These are phyloP conservation scores for Candida sphagnicola DNA, from an alignment of 805 yeast species.

Conservation along the genomic window DNA sequence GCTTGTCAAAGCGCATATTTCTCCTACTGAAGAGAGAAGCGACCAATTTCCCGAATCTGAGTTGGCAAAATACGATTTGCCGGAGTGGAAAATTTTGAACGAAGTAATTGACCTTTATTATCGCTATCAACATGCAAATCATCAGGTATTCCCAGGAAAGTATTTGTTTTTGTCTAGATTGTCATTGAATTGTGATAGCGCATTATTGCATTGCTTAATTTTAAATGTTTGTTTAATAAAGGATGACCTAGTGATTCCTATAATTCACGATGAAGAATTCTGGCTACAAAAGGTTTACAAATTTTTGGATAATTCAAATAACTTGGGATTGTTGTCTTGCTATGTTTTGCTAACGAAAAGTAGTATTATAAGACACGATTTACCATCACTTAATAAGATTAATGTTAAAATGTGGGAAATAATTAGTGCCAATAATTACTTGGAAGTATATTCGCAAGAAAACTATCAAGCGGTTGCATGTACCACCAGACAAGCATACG, in stretches of 20 bases:
- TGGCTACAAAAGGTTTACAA: conserved; percentile 19
- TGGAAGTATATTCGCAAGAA: conserved; percentile 12
- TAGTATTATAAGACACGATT: conserved; percentile 8
- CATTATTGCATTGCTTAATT: conserved; percentile 23
- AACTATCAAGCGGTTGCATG: conserved; percentile 2
- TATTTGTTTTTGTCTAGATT: conserved; percentile 15
- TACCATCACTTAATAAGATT: conserved; percentile 10
- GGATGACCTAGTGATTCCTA: conserved; percentile 5
- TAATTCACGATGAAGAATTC: conserved; percentile 11
- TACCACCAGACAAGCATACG: conserved; percentile 17
- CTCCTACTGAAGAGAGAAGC: too few relatives aligned
- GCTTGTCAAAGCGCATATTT: too few relatives aligned
- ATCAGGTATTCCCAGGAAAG: conserved; percentile 19
- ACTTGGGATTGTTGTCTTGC: conserved; percentile 22
- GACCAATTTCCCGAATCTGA: conserved; percentile 10
- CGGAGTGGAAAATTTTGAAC: conserved; percentile 16
- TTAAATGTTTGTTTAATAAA: conserved; percentile 15
- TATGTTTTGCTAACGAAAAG: conserved; percentile 16
- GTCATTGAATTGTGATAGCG: conserved; percentile 17
- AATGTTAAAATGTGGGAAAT: conserved; percentile 16
- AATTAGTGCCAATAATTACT: conserved; percentile 14
- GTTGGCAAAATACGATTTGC: conserved; percentile 19
- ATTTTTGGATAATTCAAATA: conserved; percentile 22
- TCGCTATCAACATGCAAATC: conserved; percentile 16
- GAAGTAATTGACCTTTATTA: conserved; percentile 20